Base-by-base conservation (phyloP, 257 asterid genomes). In the Haberlea rhodopensis region DNA sequence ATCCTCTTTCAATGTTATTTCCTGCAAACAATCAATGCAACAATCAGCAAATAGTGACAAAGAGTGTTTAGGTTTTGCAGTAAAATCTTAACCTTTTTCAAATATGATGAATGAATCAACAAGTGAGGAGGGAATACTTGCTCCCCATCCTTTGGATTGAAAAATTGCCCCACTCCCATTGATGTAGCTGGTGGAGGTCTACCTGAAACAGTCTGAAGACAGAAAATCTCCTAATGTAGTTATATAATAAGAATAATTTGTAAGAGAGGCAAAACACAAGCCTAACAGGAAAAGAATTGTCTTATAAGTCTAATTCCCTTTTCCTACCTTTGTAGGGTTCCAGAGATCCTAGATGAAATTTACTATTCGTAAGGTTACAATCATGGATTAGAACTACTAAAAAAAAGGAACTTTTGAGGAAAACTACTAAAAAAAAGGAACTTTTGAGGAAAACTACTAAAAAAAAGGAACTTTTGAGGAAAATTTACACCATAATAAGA, bases 111-210 rank as follows among this genome's bases (percentile, higher is more conserved):
- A 49, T 62, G 79, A 69, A 90, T 73, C 80, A 85, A 74, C 67
- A 61, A 81, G 73, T 68, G 70, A 60, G 91, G 77, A 64, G 92
- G 78, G 54, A 90, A 78, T 18, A 67, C 63, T 60, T 68, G 74
- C 72, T 90, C 82, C 66, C 97, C 96, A 65, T 84, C 89, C 66
- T 79, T 72, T 68, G 84, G 85, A 71, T 83, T 74, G 73, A 89
- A 94, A 84, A 94, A 94, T 68, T 94, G 99, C 68, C 97, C 99
- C 32, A 90, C 87, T 72, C 97, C 99, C 99, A 94, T 94, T 69
- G 99, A 94, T 71, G 88, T 79, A 11, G 95, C 95, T 19, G 99
- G 99, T 48, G 96, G 97, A 73, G 97, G 97, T 81, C 96, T 79
- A 58, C 97, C 99, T 61, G 97, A 94, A 72, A 90, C 73, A 78